These are phyloP conservation scores for Talaromyces albobiverticillius DNA, from an alignment of 2,329 filamentous ascomycete species.

Conservation along the genomic window DNA sequence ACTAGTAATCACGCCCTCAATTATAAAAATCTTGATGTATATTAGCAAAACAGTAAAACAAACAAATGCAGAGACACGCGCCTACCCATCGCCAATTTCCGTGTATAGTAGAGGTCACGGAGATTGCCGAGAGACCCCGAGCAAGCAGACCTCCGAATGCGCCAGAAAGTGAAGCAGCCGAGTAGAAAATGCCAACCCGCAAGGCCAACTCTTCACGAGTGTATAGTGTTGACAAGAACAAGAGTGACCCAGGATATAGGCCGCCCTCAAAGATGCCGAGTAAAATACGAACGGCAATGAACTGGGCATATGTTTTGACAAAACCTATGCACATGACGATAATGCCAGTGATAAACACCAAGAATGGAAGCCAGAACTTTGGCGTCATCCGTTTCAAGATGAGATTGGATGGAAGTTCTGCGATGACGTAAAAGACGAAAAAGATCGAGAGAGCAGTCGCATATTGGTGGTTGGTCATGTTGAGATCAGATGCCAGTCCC, in stretches of 20 bases:
- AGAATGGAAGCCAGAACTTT: constrained; percentile 29
- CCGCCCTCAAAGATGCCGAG: constrained; percentile 65
- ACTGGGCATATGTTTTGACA: constrained; percentile 13
- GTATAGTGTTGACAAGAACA: constrained; percentile 64
- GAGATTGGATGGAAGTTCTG: constrained; percentile 19
- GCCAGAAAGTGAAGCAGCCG: constrained; percentile 62
- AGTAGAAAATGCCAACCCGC: constrained; percentile 66
- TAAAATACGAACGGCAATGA: constrained; percentile 53
- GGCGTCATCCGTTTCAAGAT: constrained; percentile 22
- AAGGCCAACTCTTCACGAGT: constrained; percentile 59
- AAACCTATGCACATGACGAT: constrained; percentile 34
- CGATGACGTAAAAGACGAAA: constrained; percentile 17
- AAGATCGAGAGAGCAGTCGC: constrained; percentile 64
- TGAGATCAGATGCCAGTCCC: constrained; percentile 61
- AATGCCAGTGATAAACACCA: constrained; percentile 38
- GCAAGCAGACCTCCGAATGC: constrained; percentile 64
- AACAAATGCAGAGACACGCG: too few relatives aligned
- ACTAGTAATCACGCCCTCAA: too few relatives aligned
- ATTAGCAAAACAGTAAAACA: too few relatives aligned
- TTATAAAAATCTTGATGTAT: too few relatives aligned
- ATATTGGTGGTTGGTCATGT: constrained; percentile 62
- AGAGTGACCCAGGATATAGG: constrained; percentile 52
- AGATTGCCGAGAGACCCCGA: constrained; percentile 58
- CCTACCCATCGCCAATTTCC: too few relatives aligned
- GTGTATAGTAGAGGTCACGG: constrained; percentile 15